Evolutionary conservation across 495 filamentous ascomycete species (phyloP), one percentile per base, ranked within the genome.

Genomic region (Tuber melanosporum): DNA sequence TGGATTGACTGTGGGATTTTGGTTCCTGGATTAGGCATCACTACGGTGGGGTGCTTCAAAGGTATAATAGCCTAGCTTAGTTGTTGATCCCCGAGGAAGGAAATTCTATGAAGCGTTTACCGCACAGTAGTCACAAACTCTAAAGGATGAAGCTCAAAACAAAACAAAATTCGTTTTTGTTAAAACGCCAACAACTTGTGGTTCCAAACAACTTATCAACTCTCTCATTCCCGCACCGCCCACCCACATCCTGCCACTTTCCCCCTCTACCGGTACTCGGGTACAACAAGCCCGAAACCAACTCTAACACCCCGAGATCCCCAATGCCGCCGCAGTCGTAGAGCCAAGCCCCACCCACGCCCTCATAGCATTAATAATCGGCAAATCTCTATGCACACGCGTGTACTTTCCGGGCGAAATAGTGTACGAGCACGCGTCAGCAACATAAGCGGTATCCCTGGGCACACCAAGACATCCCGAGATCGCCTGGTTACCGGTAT

Each of bases 321-420:
- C 83, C 72, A 84, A 71, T 9, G 20, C 77, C 15, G 69, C 47
- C 22, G 77, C 83, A 17, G 79, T 84, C 5, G 77, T 80, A 57
- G 36, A 46, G 6, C 71, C 43, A 75, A 84, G 78, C 2, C 83
- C 83, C 41, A 83, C 76, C 83, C 83, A 84, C 19, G 72, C 70
- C 75, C 83, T 84, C 83, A 84, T 84, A 2, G 81, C 83, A 80
- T 84, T 84, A 3, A 84, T 75, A 22, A 84, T 83, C 22, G 71
- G 15, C 26, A 84, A 22, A 75, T 84, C 83, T 32, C 83, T 76
- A 73, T 83, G 81, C 57, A 82, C 80, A 22, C 83, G 79, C 8
- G 83, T 84, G 74, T 84, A 84, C 73, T 75, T 78, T 3, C 83
- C 83, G 2, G 73, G 45, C 1, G 45, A 77, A 32, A 84, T 71